Conservation (phyloP, 164 flowering plant genomes). For the Euptelea pleiosperma region DNA sequence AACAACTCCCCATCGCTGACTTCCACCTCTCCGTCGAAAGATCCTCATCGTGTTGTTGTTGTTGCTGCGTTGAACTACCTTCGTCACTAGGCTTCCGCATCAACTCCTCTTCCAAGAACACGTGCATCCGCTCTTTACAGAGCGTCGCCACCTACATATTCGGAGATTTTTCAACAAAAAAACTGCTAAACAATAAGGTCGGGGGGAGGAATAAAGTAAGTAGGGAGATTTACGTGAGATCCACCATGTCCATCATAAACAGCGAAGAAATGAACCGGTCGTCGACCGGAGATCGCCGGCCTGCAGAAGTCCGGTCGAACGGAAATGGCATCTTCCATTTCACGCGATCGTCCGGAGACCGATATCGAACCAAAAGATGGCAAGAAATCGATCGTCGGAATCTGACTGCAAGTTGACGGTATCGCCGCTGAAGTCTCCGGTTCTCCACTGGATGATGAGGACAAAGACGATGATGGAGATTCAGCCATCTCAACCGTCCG, state of each 20-base stretch:
- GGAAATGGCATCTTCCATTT: constrained; percentile 50
- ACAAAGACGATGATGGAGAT: background rate
- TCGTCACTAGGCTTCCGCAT: constrained; percentile 21
- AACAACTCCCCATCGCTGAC: constrained; percentile 26
- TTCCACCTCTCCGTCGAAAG: constrained; percentile 23
- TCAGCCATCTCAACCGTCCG: constrained; percentile 5
- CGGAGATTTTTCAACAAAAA: too few relatives aligned
- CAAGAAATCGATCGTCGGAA: background rate
- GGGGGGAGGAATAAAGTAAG: background rate
- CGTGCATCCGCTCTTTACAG: constrained; percentile 45
- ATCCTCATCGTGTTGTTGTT: background rate
- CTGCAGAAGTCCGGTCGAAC: constrained; percentile 26
- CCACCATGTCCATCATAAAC: constrained; percentile 71
- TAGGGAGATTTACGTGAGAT: constrained; percentile 33
- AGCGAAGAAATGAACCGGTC: constrained; percentile 47
- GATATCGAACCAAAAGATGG: constrained; percentile 37
- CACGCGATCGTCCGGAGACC: constrained; percentile 37
- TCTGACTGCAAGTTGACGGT: background rate
- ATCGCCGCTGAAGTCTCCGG: background rate
- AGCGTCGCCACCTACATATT: constrained; percentile 37
- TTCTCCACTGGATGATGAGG: constrained; percentile 11
- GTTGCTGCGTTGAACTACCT: background rate
- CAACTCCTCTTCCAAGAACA: constrained; percentile 38
- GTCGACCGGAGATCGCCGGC: constrained; percentile 18
- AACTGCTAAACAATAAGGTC: too few relatives aligned